A percentile compares a stretch with the other conserved stretches of the same genome.
Conservation (phyloP, 768 basidiomycete genomes). For the Tulasnella calospora region DNA sequence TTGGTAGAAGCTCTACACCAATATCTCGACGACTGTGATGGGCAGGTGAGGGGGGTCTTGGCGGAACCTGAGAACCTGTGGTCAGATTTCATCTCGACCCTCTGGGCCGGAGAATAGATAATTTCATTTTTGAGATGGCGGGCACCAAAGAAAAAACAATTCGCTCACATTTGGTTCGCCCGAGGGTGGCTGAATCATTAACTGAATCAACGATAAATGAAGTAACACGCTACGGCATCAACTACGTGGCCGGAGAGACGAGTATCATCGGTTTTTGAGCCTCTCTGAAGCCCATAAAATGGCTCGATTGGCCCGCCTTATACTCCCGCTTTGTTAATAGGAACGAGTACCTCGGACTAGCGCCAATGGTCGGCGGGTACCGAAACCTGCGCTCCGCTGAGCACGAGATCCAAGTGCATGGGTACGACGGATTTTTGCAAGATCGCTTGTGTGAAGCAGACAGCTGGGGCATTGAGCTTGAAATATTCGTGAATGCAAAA, state of each 20-base stretch:
- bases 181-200: too few species aligned
- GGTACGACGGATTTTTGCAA: slow-evolving; percentile 22
- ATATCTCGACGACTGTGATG: too few species aligned
- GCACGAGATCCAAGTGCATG: slow-evolving; percentile 17
- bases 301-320: background rate
- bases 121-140: too few species aligned
- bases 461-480: slow-evolving; percentile 20
- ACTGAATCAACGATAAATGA: too few species aligned
- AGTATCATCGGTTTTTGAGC: slow-evolving; percentile 2
- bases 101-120: too few species aligned
- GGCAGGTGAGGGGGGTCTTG: too few species aligned
- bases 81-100: too few species aligned
- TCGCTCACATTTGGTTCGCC: too few species aligned
- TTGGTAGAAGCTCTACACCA: too few species aligned
- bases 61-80: too few species aligned
- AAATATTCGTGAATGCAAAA: slow-evolving; percentile 13
- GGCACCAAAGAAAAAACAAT: too few species aligned
- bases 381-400: slow-evolving; percentile 1
- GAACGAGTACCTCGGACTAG: slow-evolving; percentile 21
- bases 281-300: background rate
- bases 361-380: slow-evolving; percentile 20
- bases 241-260: slow-evolving; percentile 21
- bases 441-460: slow-evolving; percentile 24
- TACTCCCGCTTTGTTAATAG: background rate
- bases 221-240: slow-evolving; percentile 18